Evolutionary conservation across 1,284 basidiomycete genomes (phyloP).

Genomic region (Naganishia albida): DNA sequence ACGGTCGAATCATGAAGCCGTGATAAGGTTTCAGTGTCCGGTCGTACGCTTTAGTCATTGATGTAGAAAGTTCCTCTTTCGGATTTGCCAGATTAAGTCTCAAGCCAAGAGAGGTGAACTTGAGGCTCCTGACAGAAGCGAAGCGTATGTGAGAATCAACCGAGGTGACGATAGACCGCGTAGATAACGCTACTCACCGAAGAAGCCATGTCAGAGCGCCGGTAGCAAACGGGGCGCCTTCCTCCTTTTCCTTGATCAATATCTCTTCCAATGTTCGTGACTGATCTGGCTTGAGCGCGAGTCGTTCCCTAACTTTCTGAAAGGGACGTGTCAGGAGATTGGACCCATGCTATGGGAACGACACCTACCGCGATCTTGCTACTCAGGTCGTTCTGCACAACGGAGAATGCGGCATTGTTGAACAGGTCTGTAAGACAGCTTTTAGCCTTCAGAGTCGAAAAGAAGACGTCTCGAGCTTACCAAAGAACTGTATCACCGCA

Average conservation of each 20-base stretch:
- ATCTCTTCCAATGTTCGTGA: slow-evolving; percentile 77
- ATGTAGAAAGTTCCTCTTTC: slow-evolving; percentile 68
- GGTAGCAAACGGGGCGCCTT: slow-evolving; percentile 32
- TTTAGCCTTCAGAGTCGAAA: background rate
- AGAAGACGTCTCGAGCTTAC: slow-evolving; percentile 56
- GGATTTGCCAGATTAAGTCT: slow-evolving; percentile 70
- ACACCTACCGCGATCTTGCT: slow-evolving; percentile 35
- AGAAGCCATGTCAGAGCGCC: slow-evolving; percentile 38
- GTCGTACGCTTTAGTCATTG: slow-evolving; percentile 84
- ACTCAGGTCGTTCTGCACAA: slow-evolving; percentile 36
- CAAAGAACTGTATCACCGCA: slow-evolving; percentile 82
- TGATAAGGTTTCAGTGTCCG: slow-evolving; percentile 81
- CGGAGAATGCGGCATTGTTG: slow-evolving; percentile 37
- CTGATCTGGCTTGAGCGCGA: slow-evolving; percentile 62
- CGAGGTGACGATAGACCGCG: background rate
- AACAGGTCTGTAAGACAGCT: slow-evolving; percentile 35
- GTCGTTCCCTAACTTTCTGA: slow-evolving; percentile 82
- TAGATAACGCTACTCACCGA: slow-evolving; percentile 29
- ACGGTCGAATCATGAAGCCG: slow-evolving; percentile 81
- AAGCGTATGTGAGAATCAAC: background rate
- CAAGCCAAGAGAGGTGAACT: slow-evolving; percentile 86
- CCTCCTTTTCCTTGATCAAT: slow-evolving; percentile 66
- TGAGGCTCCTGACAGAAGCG: slow-evolving; percentile 66
- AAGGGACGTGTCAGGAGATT: background rate
- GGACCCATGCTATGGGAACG: background rate